Evolutionary conservation across 352 stramenopile species (phyloP).

Genomic region (Pythium insidiosum): DNA sequence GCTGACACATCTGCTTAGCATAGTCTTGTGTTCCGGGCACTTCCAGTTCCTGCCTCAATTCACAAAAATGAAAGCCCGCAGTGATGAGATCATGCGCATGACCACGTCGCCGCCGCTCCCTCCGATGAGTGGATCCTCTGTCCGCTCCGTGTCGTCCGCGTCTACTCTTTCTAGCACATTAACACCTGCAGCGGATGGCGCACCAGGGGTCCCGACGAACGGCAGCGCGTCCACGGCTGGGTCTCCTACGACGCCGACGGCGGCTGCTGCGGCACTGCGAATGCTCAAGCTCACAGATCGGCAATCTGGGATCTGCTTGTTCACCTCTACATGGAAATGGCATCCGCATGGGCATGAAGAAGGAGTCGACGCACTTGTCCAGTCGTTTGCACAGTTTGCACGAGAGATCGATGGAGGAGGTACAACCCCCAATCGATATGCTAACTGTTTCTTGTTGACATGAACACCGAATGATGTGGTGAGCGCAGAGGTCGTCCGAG

Average conservation of each 20-base stretch:
- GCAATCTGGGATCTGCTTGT: constrained; percentile 59
- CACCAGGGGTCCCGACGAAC: too few species aligned
- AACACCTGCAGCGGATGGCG: too few species aligned
- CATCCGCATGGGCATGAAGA: constrained; percentile 60
- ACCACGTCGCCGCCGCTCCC: too few species aligned
- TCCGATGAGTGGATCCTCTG: too few species aligned
- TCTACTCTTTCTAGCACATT: too few species aligned
- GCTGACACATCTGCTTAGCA: not conserved
- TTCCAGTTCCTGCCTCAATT: too few species aligned
- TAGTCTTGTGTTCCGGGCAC: too few species aligned
- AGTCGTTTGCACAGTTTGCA: constrained; percentile 80
- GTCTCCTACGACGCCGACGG: not conserved
- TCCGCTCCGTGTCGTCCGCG: too few species aligned
- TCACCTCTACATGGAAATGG: constrained; percentile 80
- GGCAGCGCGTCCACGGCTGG: not conserved
- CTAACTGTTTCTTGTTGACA: too few species aligned
- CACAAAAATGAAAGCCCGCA: too few species aligned
- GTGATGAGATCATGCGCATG: too few species aligned
- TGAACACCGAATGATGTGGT: not conserved
- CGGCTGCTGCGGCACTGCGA: constrained; percentile 31
- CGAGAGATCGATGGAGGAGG: constrained; percentile 78
- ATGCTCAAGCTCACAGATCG: constrained; percentile 72
- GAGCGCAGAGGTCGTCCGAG: constrained; percentile 50
- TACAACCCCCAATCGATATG: too few species aligned
- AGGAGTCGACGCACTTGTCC: constrained; percentile 66